phyloP scores from a whole-genome alignment of 805 yeast genomes.

The Candida pseudofarinosa region DNA sequence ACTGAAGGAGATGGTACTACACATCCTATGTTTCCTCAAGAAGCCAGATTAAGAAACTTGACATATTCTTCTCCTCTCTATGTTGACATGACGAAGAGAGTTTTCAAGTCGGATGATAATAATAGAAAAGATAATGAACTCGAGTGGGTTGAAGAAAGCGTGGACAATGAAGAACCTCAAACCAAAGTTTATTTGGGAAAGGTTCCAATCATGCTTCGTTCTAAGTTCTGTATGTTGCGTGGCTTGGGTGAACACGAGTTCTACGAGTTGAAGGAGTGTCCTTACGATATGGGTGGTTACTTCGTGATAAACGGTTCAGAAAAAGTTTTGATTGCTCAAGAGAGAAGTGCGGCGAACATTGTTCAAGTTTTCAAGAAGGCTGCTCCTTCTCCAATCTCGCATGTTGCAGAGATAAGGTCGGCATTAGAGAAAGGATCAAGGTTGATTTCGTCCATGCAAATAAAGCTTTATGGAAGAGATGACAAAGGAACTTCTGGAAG shows the following conservation, averaged over 20 bases:
- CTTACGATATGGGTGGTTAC: conserved; percentile 99
- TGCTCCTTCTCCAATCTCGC: conserved; percentile 94
- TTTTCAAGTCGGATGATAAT: conserved; percentile 78
- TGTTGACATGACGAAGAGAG: conserved; percentile 91
- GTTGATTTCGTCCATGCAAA: conserved; percentile 88
- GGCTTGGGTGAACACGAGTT: conserved; percentile 89
- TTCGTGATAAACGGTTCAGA: conserved; percentile 98
- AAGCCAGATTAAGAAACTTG: conserved; percentile 91
- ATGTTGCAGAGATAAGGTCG: conserved; percentile 93
- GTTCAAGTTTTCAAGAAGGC: conserved; percentile 98
- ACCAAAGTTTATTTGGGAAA: conserved; percentile 86
- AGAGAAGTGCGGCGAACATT: conserved; percentile 96
- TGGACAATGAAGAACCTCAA: conserved; percentile 54
- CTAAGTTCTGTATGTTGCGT: conserved; percentile 90
- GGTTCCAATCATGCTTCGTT: conserved; percentile 96
- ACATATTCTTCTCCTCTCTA: conserved; percentile 95
- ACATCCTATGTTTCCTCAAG: conserved; percentile 97
- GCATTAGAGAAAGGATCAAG: conserved; percentile 98
- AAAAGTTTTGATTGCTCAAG: conserved; percentile 97
- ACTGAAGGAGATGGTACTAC: conserved; percentile 99
- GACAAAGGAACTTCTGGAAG: conserved; percentile 65
- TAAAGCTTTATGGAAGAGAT: conserved; percentile 82
- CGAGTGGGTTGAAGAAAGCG: conserved; percentile 50
- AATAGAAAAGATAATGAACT: conserved; percentile 42
- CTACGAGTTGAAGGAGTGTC: conserved; percentile 95